phyloP scores from a whole-genome alignment of 1,284 basidiomycete genomes.

The Moesziomyces sp. region DNA sequence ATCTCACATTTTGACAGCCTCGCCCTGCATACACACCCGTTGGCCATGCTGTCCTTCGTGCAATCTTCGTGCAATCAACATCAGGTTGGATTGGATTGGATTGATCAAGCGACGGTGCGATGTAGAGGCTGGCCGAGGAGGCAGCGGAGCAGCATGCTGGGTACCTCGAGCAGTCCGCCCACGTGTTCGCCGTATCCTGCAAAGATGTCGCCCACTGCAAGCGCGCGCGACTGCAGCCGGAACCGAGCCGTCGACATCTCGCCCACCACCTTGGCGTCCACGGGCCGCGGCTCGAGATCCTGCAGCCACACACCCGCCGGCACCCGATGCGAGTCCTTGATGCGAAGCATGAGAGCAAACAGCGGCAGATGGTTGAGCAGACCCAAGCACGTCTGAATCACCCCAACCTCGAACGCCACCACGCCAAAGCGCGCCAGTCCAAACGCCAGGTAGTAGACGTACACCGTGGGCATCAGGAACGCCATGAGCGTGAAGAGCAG shows the following conservation, averaged over 20 bases:
- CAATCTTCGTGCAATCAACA: not conserved
- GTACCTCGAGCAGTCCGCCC: constrained; percentile 32
- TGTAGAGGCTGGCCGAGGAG: constrained; percentile 32
- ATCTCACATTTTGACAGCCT: too few relatives aligned
- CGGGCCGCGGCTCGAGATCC: not conserved
- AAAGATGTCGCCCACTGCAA: constrained; percentile 42
- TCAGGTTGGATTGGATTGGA: not conserved
- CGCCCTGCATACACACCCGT: too few relatives aligned
- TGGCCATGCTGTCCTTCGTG: not conserved
- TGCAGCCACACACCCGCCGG: constrained; percentile 69
- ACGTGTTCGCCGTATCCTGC: constrained; percentile 47
- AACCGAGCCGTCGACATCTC: constrained; percentile 10
- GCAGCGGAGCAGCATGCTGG: constrained; percentile 35
- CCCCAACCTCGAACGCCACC: constrained; percentile 21
- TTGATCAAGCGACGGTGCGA: not conserved
- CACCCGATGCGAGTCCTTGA: constrained; percentile 84
- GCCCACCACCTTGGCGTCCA: not conserved
- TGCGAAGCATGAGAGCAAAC: constrained; percentile 84
- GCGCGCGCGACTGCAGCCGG: constrained; percentile 31
- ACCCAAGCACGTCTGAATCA: constrained; percentile 63
- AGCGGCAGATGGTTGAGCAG: constrained; percentile 90
- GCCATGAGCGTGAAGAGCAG: constrained; percentile 90
- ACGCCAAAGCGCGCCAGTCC: constrained; percentile 73
- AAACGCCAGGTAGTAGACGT: constrained; percentile 86
- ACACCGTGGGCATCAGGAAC: constrained; percentile 89